phyloP scores from a whole-genome alignment of 306 rosid species.

The Mimosa bimucronata region DNA sequence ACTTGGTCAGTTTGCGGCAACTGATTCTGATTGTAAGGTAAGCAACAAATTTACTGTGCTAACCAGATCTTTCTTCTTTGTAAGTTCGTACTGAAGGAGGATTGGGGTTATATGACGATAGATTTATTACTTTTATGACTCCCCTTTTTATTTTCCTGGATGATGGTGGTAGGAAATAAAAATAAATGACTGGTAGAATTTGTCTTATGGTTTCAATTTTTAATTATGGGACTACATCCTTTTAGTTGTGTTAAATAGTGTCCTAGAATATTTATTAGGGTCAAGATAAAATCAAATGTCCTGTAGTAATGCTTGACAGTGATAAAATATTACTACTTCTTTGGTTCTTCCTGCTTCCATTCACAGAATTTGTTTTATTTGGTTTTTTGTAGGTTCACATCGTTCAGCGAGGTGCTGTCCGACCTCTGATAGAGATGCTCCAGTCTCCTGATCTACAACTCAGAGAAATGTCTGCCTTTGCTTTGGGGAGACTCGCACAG shows the following conservation, averaged over 20 bases:
- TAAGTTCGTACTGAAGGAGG: conserved; percentile 15
- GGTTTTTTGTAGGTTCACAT: conserved; percentile 79
- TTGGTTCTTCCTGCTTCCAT: not conserved
- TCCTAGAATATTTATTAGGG: conserved; percentile 29
- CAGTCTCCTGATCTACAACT: conserved; percentile 92
- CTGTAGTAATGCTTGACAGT: conserved; percentile 30
- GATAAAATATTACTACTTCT: not conserved
- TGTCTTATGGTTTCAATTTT: conserved; percentile 26
- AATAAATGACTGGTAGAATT: conserved; percentile 1
- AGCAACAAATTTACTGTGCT: conserved; percentile 10
- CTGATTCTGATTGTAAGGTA: conserved; percentile 99
- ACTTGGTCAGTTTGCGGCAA: conserved; percentile 98
- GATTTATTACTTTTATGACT: not conserved
- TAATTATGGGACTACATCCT: conserved; percentile 22
- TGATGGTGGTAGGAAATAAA: conserved; percentile 5
- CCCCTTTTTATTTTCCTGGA: conserved; percentile 23
- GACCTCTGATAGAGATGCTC: conserved; percentile 97
- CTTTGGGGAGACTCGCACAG: conserved; percentile 98
- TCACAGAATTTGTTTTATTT: conserved; percentile 18
- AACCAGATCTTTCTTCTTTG: conserved; percentile 27
- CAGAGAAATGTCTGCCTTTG: conserved; percentile 98
- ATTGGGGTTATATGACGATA: not conserved
- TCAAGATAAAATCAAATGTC: not conserved
- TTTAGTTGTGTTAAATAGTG: conserved; percentile 17
- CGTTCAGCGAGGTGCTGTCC: conserved; percentile 98